A percentile compares a stretch with the other conserved stretches of the same genome.
Evolutionary conservation across 257 asterid species (phyloP).

Genomic region (Handroanthus guayacan): DNA sequence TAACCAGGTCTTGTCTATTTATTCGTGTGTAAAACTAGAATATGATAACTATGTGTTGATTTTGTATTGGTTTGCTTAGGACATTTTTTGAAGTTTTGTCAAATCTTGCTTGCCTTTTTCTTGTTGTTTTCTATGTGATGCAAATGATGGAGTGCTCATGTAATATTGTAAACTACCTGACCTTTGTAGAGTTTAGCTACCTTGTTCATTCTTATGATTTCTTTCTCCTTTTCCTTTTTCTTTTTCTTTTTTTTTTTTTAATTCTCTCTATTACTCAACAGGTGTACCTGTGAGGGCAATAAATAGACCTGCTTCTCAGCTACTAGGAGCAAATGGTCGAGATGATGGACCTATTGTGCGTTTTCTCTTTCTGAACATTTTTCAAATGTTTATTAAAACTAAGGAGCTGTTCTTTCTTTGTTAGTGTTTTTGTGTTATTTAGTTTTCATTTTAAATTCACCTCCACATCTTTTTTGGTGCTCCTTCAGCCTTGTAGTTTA

Average conservation of each 20-base stretch:
- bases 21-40: conserved; percentile 22
- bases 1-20: background rate
- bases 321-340: conserved; percentile 97
- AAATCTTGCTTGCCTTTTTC: background rate
- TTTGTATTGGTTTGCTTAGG: conserved; percentile 13
- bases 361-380: conserved; percentile 35
- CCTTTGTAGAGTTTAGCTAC: background rate
- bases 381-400: conserved; percentile 15
- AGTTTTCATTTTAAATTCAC: conserved; percentile 12
- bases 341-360: conserved; percentile 98
- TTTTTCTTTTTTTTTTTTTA: no score
- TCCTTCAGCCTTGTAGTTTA: background rate
- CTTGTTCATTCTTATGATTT: conserved; percentile 16
- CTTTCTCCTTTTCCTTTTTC: conserved; percentile 20
- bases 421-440: conserved; percentile 8
- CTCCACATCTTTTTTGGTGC: conserved; percentile 1
- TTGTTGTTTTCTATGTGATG: conserved; percentile 14
- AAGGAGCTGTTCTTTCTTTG: background rate
- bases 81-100: background rate
- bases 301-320: conserved; percentile 93
- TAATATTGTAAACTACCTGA: background rate
- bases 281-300: conserved; percentile 87
- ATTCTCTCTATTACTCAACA: conserved; percentile 34
- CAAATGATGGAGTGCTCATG: conserved; percentile 25
- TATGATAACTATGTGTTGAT: background rate